These are phyloP conservation scores for Cenchrus americanus DNA, from an alignment of 176 grass and related monocot genomes.

Conservation along the genomic window DNA sequence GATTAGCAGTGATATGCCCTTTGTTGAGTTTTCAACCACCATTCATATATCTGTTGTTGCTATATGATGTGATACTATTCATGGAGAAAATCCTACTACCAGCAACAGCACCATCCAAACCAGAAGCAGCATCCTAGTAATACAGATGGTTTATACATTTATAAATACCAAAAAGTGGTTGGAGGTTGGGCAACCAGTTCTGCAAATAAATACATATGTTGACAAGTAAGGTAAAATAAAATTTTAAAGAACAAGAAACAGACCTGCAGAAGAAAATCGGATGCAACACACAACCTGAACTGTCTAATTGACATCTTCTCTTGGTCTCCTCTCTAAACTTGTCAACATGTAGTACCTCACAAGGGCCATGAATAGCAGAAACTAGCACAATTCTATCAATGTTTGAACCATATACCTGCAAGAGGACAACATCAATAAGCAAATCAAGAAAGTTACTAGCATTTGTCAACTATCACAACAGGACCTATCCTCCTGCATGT, in stretches of 20 bases:
- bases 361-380: slow-evolving; percentile 55
- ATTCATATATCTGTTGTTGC: neutral
- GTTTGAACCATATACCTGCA: slow-evolving; percentile 61
- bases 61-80: neutral
- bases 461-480: slow-evolving; percentile 17
- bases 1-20: neutral
- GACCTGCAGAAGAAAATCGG: slow-evolving; percentile 66
- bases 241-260: slow-evolving; percentile 37
- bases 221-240: slow-evolving; percentile 1
- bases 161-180: neutral
- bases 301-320: slow-evolving; percentile 48
- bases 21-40: neutral
- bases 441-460: neutral
- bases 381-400: slow-evolving; percentile 47
- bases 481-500: neutral
- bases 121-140: neutral
- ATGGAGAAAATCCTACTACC: neutral
- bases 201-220: slow-evolving; percentile 19
- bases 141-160: neutral
- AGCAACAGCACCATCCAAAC: slow-evolving; percentile 26
- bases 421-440: slow-evolving; percentile 28
- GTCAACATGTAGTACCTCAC: slow-evolving; percentile 44
- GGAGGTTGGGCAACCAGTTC: neutral
- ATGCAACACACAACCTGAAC: slow-evolving; percentile 30
- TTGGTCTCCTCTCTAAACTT: slow-evolving; percentile 38